Percentiles rank a stretch among this genome's conserved stretches.
These are phyloP conservation scores for Agastache rugosa DNA, from an alignment of 257 asterid genomes.

Conservation along the genomic window DNA sequence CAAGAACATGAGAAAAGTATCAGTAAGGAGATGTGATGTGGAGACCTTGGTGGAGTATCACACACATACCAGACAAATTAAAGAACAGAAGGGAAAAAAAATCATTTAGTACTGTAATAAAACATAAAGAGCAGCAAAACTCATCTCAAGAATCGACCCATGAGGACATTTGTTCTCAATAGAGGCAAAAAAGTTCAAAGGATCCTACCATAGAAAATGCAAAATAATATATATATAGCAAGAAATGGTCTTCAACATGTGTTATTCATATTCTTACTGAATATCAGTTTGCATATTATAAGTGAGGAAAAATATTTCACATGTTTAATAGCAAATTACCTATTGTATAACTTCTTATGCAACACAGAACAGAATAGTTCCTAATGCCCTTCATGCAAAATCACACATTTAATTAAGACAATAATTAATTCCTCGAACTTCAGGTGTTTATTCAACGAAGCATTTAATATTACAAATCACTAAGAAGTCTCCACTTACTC, in stretches of 20 bases:
- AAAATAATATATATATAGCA: background rate
- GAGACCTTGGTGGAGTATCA: conserved; percentile 22
- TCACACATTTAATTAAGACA: background rate
- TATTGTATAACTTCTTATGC: background rate
- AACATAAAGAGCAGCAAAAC: conserved; percentile 8
- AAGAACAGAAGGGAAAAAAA: background rate
- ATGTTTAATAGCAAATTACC: background rate
- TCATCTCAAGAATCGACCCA: conserved; percentile 5
- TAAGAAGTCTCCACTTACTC: conserved; percentile 17
- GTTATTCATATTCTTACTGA: background rate
- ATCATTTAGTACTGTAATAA: background rate
- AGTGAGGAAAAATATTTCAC: background rate
- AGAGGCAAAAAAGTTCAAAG: background rate
- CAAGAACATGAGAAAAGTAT: conserved; percentile 22
- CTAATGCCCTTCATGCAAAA: background rate
- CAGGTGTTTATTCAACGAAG: background rate
- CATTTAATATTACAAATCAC: background rate
- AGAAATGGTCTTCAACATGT: conserved; percentile 9
- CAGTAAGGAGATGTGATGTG: conserved; percentile 19
- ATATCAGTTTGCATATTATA: background rate
- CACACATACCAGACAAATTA: conserved; percentile 21
- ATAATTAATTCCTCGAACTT: background rate
- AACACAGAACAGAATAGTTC: background rate
- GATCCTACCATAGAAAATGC: conserved; percentile 3
- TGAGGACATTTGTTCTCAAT: conserved; percentile 5